phyloP scores from a whole-genome alignment of 2,329 filamentous ascomycete species.

The Cercospora zeae-maydis region DNA sequence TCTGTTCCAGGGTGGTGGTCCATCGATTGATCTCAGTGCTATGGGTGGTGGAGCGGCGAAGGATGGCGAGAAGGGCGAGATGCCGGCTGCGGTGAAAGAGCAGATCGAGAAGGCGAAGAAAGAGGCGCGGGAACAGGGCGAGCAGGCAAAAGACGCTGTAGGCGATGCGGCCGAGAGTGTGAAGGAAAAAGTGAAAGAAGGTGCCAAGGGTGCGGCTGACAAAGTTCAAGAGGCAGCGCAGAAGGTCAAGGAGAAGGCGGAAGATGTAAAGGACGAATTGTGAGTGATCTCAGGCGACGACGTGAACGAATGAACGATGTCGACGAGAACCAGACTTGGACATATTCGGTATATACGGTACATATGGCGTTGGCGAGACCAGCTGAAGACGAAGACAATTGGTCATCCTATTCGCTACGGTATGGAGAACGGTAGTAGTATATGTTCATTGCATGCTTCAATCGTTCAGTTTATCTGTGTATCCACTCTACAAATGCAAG shows the following conservation, averaged over 20 bases:
- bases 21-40: neutral
- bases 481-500: neutral
- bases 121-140: constrained; percentile 3
- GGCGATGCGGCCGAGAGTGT: constrained; percentile 4
- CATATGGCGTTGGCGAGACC: neutral
- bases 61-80: constrained; percentile 16
- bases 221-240: neutral
- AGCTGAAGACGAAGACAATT: neutral
- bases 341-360: neutral
- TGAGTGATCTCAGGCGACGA: neutral
- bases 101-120: constrained; percentile 21
- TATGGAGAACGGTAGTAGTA: too few relatives aligned
- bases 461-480: neutral
- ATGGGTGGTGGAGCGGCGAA: neutral
- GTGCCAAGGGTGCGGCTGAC: neutral
- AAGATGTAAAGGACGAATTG: constrained; percentile 11
- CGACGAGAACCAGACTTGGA: neutral
- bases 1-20: constrained; percentile 17
- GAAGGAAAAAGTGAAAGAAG: constrained; percentile 9
- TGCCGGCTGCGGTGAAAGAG: constrained; percentile 24
- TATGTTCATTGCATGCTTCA: neutral
- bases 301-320: neutral
- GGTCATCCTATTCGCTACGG: too few relatives aligned
- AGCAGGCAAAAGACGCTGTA: neutral
- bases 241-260: constrained; percentile 5